These are phyloP conservation scores for Zygosaccharomyces bisporus DNA, from an alignment of 805 yeast species.

Conservation along the genomic window DNA sequence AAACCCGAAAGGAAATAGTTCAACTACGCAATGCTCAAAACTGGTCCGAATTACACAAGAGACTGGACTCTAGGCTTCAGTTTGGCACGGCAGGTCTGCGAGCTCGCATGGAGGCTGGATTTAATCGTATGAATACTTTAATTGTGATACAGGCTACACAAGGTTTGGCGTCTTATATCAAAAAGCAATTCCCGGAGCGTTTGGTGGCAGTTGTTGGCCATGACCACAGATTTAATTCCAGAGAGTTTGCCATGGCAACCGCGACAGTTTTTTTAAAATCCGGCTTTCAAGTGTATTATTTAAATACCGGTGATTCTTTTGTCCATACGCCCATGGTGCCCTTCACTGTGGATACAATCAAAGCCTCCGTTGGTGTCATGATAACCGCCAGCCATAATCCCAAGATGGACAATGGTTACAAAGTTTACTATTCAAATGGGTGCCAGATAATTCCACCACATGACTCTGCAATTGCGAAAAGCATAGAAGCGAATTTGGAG, in stretches of 20 bases:
- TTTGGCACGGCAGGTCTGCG: constrained; percentile 96
- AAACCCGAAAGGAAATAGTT: constrained; percentile 54
- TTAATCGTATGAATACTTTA: constrained; percentile 80
- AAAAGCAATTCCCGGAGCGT: constrained; percentile 29
- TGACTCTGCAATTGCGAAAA: constrained; percentile 65
- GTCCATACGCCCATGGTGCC: constrained; percentile 94
- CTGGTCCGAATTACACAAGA: constrained; percentile 44
- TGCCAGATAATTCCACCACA: constrained; percentile 96
- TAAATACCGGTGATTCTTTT: constrained; percentile 36
- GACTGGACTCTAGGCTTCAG: constrained; percentile 57
- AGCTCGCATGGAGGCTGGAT: constrained; percentile 87
- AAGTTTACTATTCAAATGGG: constrained; percentile 89
- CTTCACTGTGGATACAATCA: constrained; percentile 61
- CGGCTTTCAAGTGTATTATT: constrained; percentile 67
- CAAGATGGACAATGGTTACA: constrained; percentile 84
- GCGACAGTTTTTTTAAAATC: constrained; percentile 65
- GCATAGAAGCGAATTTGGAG: constrained; percentile 55
- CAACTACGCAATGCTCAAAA: constrained; percentile 40
- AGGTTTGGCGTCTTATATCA: constrained; percentile 58
- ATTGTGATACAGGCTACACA: constrained; percentile 89
- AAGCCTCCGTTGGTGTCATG: constrained; percentile 84
- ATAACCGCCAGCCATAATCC: constrained; percentile 89
- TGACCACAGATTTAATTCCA: constrained; percentile 84
- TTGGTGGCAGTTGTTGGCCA: constrained; percentile 67
- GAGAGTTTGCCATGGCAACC: constrained; percentile 71